phyloP scores from a whole-genome alignment of 768 basidiomycete species.

The Hericium erinaceus region DNA sequence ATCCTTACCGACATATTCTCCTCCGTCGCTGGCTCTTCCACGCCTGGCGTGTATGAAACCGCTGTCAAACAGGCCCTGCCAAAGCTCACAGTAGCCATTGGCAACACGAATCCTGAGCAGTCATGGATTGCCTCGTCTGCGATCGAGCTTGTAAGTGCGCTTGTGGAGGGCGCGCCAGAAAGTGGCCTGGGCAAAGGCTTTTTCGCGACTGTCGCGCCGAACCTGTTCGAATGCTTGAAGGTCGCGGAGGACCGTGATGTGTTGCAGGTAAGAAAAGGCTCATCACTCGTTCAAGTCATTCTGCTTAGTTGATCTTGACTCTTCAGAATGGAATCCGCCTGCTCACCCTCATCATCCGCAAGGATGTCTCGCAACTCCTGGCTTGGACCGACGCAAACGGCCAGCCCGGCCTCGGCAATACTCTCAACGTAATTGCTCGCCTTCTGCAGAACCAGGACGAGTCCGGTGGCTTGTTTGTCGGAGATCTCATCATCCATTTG shows the following conservation, averaged over 20 bases:
- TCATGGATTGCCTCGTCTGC: slow-evolving; percentile 74
- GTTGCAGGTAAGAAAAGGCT: slow-evolving; percentile 43
- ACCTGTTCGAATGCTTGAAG: slow-evolving; percentile 59
- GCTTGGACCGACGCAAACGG: slow-evolving; percentile 63
- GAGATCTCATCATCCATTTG: slow-evolving; percentile 91
- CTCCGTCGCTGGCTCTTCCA: slow-evolving; percentile 53
- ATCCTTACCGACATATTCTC: slow-evolving; percentile 75
- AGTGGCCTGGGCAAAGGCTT: slow-evolving; percentile 71
- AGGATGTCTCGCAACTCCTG: slow-evolving; percentile 76
- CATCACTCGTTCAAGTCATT: neutral
- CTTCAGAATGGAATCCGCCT: slow-evolving; percentile 71
- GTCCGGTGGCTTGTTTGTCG: slow-evolving; percentile 86
- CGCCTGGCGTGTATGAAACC: slow-evolving; percentile 54
- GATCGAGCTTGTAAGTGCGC: slow-evolving; percentile 68
- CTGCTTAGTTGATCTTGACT: neutral
- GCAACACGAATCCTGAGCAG: slow-evolving; percentile 46
- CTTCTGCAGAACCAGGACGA: slow-evolving; percentile 77
- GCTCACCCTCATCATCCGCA: slow-evolving; percentile 77
- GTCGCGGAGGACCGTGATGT: slow-evolving; percentile 81
- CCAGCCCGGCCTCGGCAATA: slow-evolving; percentile 65
- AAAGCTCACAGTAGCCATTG: slow-evolving; percentile 55
- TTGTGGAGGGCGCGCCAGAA: slow-evolving; percentile 57
- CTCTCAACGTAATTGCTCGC: slow-evolving; percentile 68
- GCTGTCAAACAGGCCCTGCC: slow-evolving; percentile 73
- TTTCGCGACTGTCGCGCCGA: slow-evolving; percentile 65